Conservation (phyloP, 371 early-diverging fungal genomes). For the Mortierella sp. region DNA sequence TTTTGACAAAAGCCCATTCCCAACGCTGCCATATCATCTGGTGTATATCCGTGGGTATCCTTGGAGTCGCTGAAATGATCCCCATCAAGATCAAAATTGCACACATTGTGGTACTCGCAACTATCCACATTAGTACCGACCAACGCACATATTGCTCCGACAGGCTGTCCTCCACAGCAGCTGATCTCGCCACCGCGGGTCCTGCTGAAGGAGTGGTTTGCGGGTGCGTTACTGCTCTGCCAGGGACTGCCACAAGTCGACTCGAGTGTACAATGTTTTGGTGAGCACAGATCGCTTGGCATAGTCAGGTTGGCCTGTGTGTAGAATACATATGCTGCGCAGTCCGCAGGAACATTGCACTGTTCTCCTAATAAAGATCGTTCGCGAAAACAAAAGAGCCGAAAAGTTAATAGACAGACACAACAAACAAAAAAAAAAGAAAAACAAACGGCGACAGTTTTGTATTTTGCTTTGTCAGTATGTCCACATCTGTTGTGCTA, state of each 20-base stretch:
- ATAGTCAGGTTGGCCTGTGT: constrained; percentile 32
- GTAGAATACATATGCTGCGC: constrained; percentile 66
- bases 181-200: constrained; percentile 8
- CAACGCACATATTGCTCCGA: constrained; percentile 52
- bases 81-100: constrained; percentile 31
- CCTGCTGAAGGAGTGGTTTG: constrained; percentile 12
- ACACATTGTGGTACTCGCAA: constrained; percentile 51
- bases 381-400: constrained; percentile 9
- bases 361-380: constrained; percentile 54
- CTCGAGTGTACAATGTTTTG: constrained; percentile 66
- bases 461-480: not conserved
- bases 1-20: constrained; percentile 55
- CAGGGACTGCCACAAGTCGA: constrained; percentile 68
- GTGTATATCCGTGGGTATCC: constrained; percentile 13
- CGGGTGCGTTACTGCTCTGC: constrained; percentile 57
- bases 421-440: constrained; percentile 29
- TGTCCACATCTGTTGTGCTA: not conserved
- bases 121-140: constrained; percentile 59
- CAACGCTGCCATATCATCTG: constrained; percentile 24
- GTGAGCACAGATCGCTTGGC: constrained; percentile 60
- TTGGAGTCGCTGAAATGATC: constrained; percentile 5
- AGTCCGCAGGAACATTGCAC: constrained; percentile 64
- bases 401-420: too few relatives aligned
- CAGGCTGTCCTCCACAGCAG: constrained; percentile 64
- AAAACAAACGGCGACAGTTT: not conserved